Conservation (phyloP, 495 filamentous ascomycete genomes). For the Aspergillus sclerotiicarbonarius region DNA sequence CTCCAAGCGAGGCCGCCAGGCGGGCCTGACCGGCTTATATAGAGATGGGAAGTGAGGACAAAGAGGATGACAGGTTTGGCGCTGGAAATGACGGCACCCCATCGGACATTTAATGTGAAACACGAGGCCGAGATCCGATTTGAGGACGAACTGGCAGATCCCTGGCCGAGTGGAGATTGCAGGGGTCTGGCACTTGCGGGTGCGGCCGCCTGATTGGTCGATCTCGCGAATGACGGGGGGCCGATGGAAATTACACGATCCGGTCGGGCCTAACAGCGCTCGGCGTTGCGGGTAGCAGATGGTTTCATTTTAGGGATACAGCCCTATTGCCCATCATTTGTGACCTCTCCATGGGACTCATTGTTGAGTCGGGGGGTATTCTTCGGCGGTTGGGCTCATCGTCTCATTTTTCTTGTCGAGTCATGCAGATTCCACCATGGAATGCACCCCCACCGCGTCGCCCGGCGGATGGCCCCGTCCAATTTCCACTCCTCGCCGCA, state of each 20-base stretch:
- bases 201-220: background rate
- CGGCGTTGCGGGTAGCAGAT: background rate
- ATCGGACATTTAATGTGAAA: constrained; percentile 7
- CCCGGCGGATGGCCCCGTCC: background rate
- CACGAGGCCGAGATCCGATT: constrained; percentile 1
- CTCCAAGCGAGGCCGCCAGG: background rate
- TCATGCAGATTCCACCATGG: background rate
- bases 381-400: too few species aligned
- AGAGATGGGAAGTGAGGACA: background rate
- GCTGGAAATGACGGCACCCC: background rate
- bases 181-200: background rate
- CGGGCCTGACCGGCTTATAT: background rate
- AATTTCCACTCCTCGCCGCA: background rate
- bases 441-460: background rate
- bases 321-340: too few species aligned
- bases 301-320: too few species aligned
- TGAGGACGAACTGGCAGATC: constrained; percentile 1
- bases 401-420: background rate
- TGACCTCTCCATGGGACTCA: too few species aligned
- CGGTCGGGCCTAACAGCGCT: background rate
- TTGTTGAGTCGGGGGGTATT: too few species aligned
- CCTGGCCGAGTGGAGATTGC: constrained; percentile 1
- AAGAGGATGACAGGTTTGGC: constrained; percentile 1
- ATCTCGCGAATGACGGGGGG: background rate
- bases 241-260: background rate